Conservation (phyloP, 164 flowering plant genomes). For the Chimonanthus praecox region DNA sequence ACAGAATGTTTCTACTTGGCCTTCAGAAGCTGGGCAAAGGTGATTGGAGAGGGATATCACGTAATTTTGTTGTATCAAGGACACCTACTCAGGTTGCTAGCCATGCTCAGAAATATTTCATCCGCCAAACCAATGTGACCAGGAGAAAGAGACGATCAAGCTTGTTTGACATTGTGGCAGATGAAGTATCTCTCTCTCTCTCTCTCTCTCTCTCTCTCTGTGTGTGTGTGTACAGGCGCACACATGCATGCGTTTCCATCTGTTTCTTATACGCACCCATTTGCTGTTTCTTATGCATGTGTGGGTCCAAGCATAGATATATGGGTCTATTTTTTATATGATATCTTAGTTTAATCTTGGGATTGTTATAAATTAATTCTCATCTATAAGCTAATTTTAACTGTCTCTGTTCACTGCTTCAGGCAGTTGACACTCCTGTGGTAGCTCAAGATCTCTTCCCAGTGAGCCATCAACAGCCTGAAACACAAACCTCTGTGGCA, state of each 20-base stretch:
- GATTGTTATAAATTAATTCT: not conserved
- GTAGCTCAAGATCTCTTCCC: constrained; percentile 43
- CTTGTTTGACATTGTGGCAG: constrained; percentile 75
- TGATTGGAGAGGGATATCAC: constrained; percentile 94
- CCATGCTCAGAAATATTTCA: constrained; percentile 90
- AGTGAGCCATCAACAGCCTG: constrained; percentile 33
- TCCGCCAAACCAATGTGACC: constrained; percentile 69
- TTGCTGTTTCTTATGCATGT: not conserved
- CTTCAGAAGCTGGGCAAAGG: constrained; percentile 92
- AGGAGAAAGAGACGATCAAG: constrained; percentile 84
- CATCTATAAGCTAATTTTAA: not conserved
- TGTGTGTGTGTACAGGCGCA: too few species aligned
- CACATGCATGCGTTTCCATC: not conserved
- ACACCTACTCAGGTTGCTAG: constrained; percentile 93
- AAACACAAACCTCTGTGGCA: constrained; percentile 28
- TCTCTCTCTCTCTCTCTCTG: constrained; percentile 6
- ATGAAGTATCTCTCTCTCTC: constrained; percentile 47
- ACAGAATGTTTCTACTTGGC: constrained; percentile 84
- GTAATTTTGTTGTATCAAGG: constrained; percentile 75
- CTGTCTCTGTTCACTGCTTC: constrained; percentile 8
- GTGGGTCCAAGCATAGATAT: not conserved
- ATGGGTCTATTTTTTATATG: not conserved
- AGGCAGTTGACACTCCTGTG: constrained; percentile 50
- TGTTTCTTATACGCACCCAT: not conserved
- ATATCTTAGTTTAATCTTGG: not conserved